Evolutionary conservation across 352 stramenopile genomes (phyloP).

Genomic region (Globisporangium barbulae): DNA sequence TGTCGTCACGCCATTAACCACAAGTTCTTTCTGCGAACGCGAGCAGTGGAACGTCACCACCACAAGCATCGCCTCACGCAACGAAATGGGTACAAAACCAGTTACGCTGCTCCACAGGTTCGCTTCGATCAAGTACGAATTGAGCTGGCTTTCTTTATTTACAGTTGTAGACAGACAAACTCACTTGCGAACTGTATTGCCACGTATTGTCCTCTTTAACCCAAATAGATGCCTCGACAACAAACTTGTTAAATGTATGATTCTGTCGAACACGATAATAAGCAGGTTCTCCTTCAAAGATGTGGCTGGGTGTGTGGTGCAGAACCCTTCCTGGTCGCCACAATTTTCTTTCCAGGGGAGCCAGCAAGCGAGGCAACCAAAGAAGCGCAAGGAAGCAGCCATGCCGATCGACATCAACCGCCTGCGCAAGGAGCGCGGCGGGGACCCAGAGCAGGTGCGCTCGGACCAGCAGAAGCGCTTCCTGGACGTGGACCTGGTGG

Average conservation of each 20-base stretch:
- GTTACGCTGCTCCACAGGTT: background rate
- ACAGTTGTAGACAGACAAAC: background rate
- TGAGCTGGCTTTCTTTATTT: background rate
- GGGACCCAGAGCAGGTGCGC: conserved; percentile 93
- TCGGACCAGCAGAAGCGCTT: conserved; percentile 94
- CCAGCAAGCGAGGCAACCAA: background rate
- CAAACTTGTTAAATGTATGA: background rate
- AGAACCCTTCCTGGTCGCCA: background rate
- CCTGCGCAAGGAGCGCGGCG: conserved; percentile 93
- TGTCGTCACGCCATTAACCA: background rate
- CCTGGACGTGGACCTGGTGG: conserved; percentile 91
- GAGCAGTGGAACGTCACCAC: background rate
- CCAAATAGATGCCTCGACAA: background rate
- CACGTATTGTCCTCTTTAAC: background rate
- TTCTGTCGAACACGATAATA: background rate
- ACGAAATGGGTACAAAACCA: conserved; percentile 9
- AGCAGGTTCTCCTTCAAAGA: background rate
- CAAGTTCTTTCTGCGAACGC: background rate
- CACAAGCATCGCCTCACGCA: background rate
- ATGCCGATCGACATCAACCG: conserved; percentile 99
- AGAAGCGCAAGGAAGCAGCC: conserved; percentile 14
- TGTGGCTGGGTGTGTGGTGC: background rate
- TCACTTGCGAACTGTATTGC: background rate
- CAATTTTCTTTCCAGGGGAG: conserved; percentile 1
- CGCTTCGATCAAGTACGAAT: background rate